Base-by-base conservation (phyloP, 176 grass and related monocot species). In the Thalia dealbata region DNA sequence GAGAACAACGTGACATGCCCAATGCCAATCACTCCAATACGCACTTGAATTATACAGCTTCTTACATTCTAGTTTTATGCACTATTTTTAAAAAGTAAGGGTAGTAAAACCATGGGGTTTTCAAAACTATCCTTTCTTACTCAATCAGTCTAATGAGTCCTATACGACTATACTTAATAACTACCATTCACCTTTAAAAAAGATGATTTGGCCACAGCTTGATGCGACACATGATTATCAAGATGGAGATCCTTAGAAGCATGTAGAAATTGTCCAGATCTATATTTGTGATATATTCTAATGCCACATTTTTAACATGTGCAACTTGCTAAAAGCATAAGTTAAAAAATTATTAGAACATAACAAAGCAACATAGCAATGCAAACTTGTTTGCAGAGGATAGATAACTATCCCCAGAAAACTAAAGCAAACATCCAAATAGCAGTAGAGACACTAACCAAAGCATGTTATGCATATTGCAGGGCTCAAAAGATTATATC, bases 401-500 rank as follows among this genome's bases (percentile, higher is more conserved):
- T 38, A 38, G 32, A 38, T 38, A 38, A 38, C 4, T 38, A 4
- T 2, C 4, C 32, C 1, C 32, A 38, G 4, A 38, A 38, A 38
- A 38, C 1, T 2, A 38, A 38, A 38, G 4, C 32, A 4, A 38
- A 38, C 32, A 27, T 10, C 22, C n/a, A 11, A 25, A 63, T 25
- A 29, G 26, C 22, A 26, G 29, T 65, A 58, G 10, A 14, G 30
- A 13, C 16, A 73, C 67, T 25, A 46, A 70, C 67, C 67, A 46
- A 14, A 25, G 38, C 22, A 70, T 46, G 42, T 9, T 23, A 12
- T 13, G 38, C 16, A 70, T 48, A 26, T 46, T 22, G 7, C 21
- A 48, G 2, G 0, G 26, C 76, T 91, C 77, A 91, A 46, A 96
- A 91, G 62, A 96, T 91, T 78, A 91, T 75, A 77, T 96, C 92